Evolutionary conservation across 129 eudicot species (phyloP).

Genomic region (Solidago caesia): DNA sequence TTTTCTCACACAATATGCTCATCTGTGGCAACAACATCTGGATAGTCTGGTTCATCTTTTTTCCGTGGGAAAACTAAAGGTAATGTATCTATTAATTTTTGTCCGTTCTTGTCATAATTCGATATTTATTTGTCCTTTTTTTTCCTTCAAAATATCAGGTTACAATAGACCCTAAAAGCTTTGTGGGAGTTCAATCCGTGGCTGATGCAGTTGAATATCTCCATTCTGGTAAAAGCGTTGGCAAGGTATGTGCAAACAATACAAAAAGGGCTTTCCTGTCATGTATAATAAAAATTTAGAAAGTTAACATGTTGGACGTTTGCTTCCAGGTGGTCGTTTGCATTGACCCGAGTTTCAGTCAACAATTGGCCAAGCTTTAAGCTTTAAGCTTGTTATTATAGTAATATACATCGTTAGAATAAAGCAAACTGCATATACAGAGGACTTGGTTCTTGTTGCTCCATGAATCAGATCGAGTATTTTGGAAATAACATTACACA

Average conservation of each 20-base stretch:
- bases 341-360: constrained; percentile 70
- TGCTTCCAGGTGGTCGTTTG: constrained; percentile 80
- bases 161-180: constrained; percentile 68
- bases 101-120: not conserved
- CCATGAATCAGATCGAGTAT: constrained; percentile 9
- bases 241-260: constrained; percentile 59
- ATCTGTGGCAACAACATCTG: constrained; percentile 84
- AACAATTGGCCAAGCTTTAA: constrained; percentile 61
- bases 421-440: constrained; percentile 1
- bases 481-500: not conserved
- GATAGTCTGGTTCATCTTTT: constrained; percentile 65
- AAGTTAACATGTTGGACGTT: constrained; percentile 5
- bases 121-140: not conserved
- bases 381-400: constrained; percentile 27
- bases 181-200: constrained; percentile 70
- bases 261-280: not conserved
- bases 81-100: constrained; percentile 20
- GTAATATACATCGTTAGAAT: constrained; percentile 1
- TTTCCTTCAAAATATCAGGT: constrained; percentile 38
- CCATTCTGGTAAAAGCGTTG: constrained; percentile 94
- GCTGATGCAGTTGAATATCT: constrained; percentile 95
- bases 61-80: constrained; percentile 74
- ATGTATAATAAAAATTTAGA: not conserved
- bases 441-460: not conserved
- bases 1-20: constrained; percentile 80